phyloP scores from a whole-genome alignment of 2,329 filamentous ascomycete species.

The Hymenoscyphus fructigenus region DNA sequence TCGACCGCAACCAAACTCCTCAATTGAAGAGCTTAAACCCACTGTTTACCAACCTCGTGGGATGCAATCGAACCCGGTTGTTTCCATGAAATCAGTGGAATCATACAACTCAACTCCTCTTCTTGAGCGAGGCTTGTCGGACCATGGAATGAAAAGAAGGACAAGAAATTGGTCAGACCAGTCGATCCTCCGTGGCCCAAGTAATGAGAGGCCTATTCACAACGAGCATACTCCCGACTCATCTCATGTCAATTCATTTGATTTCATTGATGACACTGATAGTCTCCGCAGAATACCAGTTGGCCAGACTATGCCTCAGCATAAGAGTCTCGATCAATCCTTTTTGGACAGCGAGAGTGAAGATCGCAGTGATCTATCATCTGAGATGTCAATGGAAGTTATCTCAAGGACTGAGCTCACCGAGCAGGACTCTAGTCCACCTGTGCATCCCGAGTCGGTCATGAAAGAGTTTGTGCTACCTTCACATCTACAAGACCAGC shows the following conservation, averaged over 20 bases:
- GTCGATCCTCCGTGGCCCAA: constrained; percentile 53
- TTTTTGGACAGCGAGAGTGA: constrained; percentile 39
- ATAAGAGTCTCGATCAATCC: constrained; percentile 37
- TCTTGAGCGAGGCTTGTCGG: constrained; percentile 64
- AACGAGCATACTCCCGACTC: constrained; percentile 29
- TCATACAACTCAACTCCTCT: constrained; percentile 78
- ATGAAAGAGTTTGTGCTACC: constrained; percentile 31
- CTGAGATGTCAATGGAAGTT: constrained; percentile 58
- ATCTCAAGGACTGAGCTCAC: constrained; percentile 37
- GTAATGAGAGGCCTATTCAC: constrained; percentile 38
- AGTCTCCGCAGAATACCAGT: constrained; percentile 41
- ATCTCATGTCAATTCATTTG: constrained; percentile 48
- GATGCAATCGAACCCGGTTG: constrained; percentile 38
- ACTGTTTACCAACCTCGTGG: constrained; percentile 33
- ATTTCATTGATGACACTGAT: constrained; percentile 53
- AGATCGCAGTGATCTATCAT: constrained; percentile 56
- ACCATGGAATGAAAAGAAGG: constrained; percentile 47
- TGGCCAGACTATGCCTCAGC: constrained; percentile 22
- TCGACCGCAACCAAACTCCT: constrained; percentile 20
- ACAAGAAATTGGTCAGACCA: constrained; percentile 53
- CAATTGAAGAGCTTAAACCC: constrained; percentile 29
- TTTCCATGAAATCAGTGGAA: constrained; percentile 64
- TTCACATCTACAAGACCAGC: constrained; percentile 31
- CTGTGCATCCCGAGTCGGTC: constrained; percentile 28
- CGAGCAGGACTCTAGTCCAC: constrained; percentile 34